Conservation (phyloP, 306 rosid species). For the Rubus idaeus region DNA sequence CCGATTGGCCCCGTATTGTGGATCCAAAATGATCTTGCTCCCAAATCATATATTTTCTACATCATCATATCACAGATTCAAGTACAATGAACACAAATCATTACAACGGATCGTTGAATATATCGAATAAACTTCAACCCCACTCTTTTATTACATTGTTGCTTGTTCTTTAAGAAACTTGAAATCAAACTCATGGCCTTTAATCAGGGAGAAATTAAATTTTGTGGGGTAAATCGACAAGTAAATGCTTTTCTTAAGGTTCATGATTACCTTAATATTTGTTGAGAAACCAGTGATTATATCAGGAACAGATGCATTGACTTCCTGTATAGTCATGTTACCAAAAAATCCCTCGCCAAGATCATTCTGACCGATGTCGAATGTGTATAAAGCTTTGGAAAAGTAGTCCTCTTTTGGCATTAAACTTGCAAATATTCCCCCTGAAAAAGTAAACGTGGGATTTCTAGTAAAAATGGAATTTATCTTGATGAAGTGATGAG, state of each 20-base stretch:
- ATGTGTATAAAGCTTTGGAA: slow-evolving; percentile 43
- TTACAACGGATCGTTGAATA: background rate
- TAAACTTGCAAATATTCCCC: slow-evolving; percentile 13
- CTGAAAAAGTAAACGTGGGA: background rate
- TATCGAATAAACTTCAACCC: background rate
- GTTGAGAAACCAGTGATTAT: slow-evolving; percentile 29
- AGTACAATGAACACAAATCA: background rate
- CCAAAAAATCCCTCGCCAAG: slow-evolving; percentile 11
- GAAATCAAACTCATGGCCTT: too few relatives aligned
- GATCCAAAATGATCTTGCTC: slow-evolving; percentile 60
- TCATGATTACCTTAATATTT: slow-evolving; percentile 35
- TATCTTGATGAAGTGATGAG: background rate
- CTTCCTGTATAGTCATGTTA: slow-evolving; percentile 28
- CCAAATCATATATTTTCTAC: slow-evolving; percentile 40
- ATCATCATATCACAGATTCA: slow-evolving; percentile 1
- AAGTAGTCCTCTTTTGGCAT: slow-evolving; percentile 33
- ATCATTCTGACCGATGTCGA: slow-evolving; percentile 54
- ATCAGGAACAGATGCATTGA: slow-evolving; percentile 37
- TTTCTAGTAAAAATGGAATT: background rate
- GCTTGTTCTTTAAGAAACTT: too few relatives aligned
- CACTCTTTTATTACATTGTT: too few relatives aligned
- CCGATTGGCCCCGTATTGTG: slow-evolving; percentile 74
- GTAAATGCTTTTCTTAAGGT: too few relatives aligned
- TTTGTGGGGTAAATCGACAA: too few relatives aligned
- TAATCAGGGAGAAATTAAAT: too few relatives aligned